These are phyloP conservation scores for Mycena metata DNA, from an alignment of 768 basidiomycete genomes.

Conservation along the genomic window DNA sequence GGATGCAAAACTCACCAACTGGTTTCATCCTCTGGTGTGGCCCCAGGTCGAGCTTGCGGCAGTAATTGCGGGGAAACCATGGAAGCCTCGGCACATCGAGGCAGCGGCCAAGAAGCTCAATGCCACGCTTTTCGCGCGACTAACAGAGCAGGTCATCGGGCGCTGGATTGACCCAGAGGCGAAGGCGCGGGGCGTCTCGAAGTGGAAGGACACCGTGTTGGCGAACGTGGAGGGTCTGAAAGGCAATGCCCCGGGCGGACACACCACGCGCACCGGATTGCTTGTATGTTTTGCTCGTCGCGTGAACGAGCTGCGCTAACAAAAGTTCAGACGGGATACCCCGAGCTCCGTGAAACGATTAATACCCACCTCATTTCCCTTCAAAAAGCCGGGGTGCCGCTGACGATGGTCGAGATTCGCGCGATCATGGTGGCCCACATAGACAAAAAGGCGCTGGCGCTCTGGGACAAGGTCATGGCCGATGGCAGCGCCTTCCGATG, in stretches of 20 bases:
- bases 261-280: neutral
- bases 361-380: neutral
- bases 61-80: no score
- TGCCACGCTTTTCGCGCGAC: no score
- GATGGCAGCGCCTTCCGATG: constrained; percentile 40
- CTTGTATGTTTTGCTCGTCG: neutral
- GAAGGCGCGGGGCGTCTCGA: neutral
- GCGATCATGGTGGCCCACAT: neutral
- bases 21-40: no score
- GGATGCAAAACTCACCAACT: no score
- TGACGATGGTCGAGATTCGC: neutral
- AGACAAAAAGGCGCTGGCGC: neutral
- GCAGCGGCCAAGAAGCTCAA: no score
- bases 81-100: no score
- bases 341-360: neutral
- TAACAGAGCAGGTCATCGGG: no score
- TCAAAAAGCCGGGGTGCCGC: no score
- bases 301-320: neutral
- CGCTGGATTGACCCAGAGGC: no score
- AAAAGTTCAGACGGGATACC: neutral
- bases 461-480: neutral
- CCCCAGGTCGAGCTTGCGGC: no score
- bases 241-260: neutral
- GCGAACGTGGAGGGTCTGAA: neutral
- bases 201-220: neutral